Percentiles rank a stretch among this genome's conserved stretches.
phyloP scores from a whole-genome alignment of 352 stramenopile species.

The Phytophthora sansomeana region DNA sequence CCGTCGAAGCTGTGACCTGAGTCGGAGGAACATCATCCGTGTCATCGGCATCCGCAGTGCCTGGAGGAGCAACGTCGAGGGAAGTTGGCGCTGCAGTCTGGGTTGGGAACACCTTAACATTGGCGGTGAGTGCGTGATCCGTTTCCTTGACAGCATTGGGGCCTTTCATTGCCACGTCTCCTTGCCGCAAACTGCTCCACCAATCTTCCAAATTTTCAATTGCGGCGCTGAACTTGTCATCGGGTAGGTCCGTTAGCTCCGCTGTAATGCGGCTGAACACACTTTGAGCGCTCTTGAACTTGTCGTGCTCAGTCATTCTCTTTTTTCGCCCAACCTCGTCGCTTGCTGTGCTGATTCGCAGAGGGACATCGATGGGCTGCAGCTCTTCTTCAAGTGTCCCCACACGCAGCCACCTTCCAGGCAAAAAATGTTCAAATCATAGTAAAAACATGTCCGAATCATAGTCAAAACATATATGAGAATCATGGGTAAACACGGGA shows the following conservation, averaged over 20 bases:
- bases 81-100: no score
- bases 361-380: background rate
- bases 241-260: constrained; percentile 1
- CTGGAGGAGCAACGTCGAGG: no score
- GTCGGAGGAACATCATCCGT: no score
- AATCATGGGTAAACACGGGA: background rate
- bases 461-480: constrained; percentile 1
- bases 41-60: no score
- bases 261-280: background rate
- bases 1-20: no score
- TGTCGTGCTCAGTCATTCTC: constrained; percentile 6
- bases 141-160: no score
- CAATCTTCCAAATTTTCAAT: no score
- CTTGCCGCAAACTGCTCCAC: no score
- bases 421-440: background rate
- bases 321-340: constrained; percentile 15
- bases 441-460: constrained; percentile 1
- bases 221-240: background rate
- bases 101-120: no score
- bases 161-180: no score
- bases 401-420: constrained; percentile 2
- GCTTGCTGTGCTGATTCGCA: background rate
- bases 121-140: no score
- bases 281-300: constrained; percentile 1
- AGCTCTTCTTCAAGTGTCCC: constrained; percentile 1